phyloP scores from a whole-genome alignment of 1,284 basidiomycete species.

The Trametes sp. region DNA sequence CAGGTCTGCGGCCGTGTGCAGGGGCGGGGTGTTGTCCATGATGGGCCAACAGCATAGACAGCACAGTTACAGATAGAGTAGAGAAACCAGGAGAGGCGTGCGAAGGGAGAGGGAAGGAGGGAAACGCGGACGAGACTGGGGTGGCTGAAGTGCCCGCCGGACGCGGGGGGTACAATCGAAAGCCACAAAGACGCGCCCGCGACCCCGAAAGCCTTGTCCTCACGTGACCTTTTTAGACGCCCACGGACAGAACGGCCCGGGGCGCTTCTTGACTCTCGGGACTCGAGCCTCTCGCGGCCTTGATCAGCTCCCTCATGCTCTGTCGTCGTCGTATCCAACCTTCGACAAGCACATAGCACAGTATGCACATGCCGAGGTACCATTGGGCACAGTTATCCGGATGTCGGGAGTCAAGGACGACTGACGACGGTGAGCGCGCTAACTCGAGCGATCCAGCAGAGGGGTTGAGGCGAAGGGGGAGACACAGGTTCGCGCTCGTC shows the following conservation, averaged over 20 bases:
- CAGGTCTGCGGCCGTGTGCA: conserved; percentile 63
- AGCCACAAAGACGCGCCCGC: conserved; percentile 24
- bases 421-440: too few relatives aligned
- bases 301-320: not conserved
- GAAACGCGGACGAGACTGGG: not conserved
- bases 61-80: not conserved
- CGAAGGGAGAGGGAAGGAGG: not conserved
- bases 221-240: conserved; percentile 15
- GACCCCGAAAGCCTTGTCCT: conserved; percentile 9
- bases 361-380: not conserved
- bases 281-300: not conserved
- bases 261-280: not conserved
- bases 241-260: not conserved
- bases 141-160: conserved; percentile 28
- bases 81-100: not conserved
- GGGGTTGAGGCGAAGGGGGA: not conserved
- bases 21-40: conserved; percentile 54
- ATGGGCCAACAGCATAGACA: conserved; percentile 21
- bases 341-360: too few relatives aligned
- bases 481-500: not conserved
- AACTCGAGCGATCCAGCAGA: too few relatives aligned
- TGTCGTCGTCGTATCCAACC: too few relatives aligned
- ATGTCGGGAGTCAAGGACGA: too few relatives aligned
- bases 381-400: too few relatives aligned
- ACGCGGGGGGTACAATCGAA: conserved; percentile 26